A percentile compares a stretch with the other conserved stretches of the same genome.
Conservation (phyloP, 202 grass and related monocot genomes). For the Hordeum pubiflorum region DNA sequence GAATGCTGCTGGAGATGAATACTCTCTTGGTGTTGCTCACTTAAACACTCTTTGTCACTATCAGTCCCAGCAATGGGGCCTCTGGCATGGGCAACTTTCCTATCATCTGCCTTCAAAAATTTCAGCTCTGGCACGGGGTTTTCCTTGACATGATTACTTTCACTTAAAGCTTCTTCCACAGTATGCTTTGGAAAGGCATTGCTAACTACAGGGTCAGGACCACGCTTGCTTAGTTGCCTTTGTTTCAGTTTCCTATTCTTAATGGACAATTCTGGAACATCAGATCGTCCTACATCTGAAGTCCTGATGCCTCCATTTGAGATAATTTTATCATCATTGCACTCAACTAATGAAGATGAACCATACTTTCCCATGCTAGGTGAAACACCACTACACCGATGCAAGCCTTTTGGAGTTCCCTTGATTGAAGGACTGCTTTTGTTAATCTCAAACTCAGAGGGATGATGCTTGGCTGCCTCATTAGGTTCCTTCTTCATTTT, state of each 20-base stretch:
- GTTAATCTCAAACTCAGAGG: slow-evolving; percentile 28
- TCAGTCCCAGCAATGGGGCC: slow-evolving; percentile 4
- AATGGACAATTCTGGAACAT: slow-evolving; percentile 16
- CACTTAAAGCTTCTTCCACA: slow-evolving; percentile 31
- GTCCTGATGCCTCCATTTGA: slow-evolving; percentile 17
- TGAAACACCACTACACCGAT: slow-evolving; percentile 22
- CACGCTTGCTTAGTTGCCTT: slow-evolving; percentile 21
- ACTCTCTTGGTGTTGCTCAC: slow-evolving; percentile 21
- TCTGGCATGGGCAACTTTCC: slow-evolving; percentile 9
- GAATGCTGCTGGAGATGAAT: slow-evolving; percentile 19
- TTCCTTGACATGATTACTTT: slow-evolving; percentile 30
- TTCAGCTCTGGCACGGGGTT: slow-evolving; percentile 23
- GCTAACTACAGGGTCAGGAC: slow-evolving; percentile 11
- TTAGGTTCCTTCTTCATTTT: slow-evolving; percentile 62
- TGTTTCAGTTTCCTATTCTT: slow-evolving; percentile 41
- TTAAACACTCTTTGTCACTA: slow-evolving; percentile 30
- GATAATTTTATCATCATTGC: slow-evolving; percentile 16
- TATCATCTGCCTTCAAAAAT: slow-evolving; percentile 19
- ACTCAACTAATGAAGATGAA: slow-evolving; percentile 34
- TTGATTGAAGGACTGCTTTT: slow-evolving; percentile 35
- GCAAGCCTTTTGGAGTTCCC: slow-evolving; percentile 12
- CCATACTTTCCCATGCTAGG: slow-evolving; percentile 25
- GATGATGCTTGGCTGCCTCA: slow-evolving; percentile 32
- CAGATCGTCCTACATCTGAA: slow-evolving; percentile 27
- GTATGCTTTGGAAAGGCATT: slow-evolving; percentile 7